phyloP scores from a whole-genome alignment of 352 stramenopile species.

The Phytopythium sindhum region DNA sequence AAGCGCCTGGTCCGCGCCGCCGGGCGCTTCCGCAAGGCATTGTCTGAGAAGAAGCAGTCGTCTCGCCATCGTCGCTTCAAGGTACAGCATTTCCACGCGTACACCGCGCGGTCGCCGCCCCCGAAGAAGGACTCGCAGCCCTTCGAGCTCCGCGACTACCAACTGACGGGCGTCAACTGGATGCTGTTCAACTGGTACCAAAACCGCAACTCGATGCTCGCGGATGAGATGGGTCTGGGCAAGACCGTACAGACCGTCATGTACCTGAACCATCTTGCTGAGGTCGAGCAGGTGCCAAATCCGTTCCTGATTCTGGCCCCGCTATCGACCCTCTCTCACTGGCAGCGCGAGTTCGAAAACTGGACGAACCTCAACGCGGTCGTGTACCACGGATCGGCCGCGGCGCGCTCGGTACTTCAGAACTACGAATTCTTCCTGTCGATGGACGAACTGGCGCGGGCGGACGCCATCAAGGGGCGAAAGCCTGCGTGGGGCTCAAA shows the following conservation, averaged over 20 bases:
- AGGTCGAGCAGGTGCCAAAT: slow-evolving; percentile 92
- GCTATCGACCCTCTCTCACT: slow-evolving; percentile 97
- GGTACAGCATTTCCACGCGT: slow-evolving; percentile 61
- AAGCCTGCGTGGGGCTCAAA: neutral
- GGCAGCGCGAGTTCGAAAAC: slow-evolving; percentile 92
- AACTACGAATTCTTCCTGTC: slow-evolving; percentile 94
- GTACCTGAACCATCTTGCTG: slow-evolving; percentile 94
- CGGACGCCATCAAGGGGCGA: slow-evolving; percentile 27
- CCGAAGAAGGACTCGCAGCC: slow-evolving; percentile 53
- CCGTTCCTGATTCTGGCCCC: slow-evolving; percentile 98
- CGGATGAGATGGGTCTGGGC: slow-evolving; percentile 98
- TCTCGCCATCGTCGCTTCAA: slow-evolving; percentile 20
- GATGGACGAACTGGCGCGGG: slow-evolving; percentile 37
- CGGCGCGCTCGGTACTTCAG: slow-evolving; percentile 88
- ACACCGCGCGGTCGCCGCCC: slow-evolving; percentile 53
- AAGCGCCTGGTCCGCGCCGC: slow-evolving; percentile 48
- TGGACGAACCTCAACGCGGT: slow-evolving; percentile 99
- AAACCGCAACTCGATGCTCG: slow-evolving; percentile 96
- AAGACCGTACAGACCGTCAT: slow-evolving; percentile 96
- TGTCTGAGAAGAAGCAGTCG: slow-evolving; percentile 32
- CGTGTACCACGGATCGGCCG: slow-evolving; percentile 96
- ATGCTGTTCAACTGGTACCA: slow-evolving; percentile 99
- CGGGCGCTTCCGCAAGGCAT: slow-evolving; percentile 48
- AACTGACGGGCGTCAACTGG: slow-evolving; percentile 99
- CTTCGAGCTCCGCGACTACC: slow-evolving; percentile 96